Evolutionary conservation across 352 stramenopile species (phyloP).

Genomic region (Pilasporangium apinafurcum): DNA sequence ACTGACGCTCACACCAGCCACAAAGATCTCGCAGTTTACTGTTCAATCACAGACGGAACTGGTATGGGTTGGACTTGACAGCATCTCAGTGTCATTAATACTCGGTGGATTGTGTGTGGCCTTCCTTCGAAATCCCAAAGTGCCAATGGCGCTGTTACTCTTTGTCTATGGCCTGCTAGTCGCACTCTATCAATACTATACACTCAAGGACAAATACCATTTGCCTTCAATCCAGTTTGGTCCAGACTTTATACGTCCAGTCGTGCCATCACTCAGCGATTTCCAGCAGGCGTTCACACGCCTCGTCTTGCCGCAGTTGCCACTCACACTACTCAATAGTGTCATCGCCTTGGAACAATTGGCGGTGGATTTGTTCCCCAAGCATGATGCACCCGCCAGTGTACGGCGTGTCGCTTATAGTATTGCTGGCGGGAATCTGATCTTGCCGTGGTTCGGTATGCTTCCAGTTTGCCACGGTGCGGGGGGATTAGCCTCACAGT

Average conservation of each 20-base stretch:
- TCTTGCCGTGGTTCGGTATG: constrained; percentile 86
- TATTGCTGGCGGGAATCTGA: constrained; percentile 71
- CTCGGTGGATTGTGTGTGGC: constrained; percentile 67
- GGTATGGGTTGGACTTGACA: constrained; percentile 62
- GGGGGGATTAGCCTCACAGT: constrained; percentile 88
- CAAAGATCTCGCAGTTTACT: constrained; percentile 12
- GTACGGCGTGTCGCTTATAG: constrained; percentile 68
- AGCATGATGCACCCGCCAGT: constrained; percentile 46
- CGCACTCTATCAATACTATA: constrained; percentile 51
- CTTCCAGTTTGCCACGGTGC: constrained; percentile 92
- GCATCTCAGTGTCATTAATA: constrained; percentile 57
- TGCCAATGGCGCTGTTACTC: constrained; percentile 57
- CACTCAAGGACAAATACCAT: constrained; percentile 37
- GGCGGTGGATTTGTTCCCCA: constrained; percentile 84
- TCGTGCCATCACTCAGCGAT: constrained; percentile 44
- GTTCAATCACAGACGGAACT: constrained; percentile 17
- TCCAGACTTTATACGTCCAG: constrained; percentile 48
- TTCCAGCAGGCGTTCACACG: constrained; percentile 79
- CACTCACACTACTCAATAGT: constrained; percentile 89
- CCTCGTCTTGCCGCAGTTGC: constrained; percentile 87
- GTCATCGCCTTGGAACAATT: constrained; percentile 90
- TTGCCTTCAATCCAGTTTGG: constrained; percentile 42
- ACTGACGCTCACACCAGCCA: constrained; percentile 20
- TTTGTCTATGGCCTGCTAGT: constrained; percentile 71
- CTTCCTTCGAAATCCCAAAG: constrained; percentile 49